Evolutionary conservation across 306 rosid genomes (phyloP).

Genomic region (Vigna unguiculata): DNA sequence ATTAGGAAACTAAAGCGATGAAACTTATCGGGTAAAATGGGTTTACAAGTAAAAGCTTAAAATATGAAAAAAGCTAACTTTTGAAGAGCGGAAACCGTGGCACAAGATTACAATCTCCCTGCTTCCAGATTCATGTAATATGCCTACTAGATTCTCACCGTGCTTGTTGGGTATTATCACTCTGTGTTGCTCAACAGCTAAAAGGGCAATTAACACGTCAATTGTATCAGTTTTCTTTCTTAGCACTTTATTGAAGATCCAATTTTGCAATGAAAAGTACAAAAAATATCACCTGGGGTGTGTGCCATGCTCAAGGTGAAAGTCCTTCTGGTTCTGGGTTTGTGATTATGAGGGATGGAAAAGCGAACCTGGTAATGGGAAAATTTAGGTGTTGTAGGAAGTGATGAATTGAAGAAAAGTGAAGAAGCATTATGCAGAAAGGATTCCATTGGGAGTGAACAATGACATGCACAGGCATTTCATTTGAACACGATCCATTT

Average conservation of each 20-base stretch:
- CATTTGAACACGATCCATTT: neutral
- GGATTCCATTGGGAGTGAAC: conserved; percentile 35
- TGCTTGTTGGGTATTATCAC: conserved; percentile 66
- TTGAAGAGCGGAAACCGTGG: conserved; percentile 75
- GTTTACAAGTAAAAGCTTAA: neutral
- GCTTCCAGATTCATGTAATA: conserved; percentile 79
- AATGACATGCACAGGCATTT: neutral
- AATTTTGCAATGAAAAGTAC: neutral
- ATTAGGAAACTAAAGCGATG: conserved; percentile 26
- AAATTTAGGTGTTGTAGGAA: conserved; percentile 8
- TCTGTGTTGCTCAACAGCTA: conserved; percentile 62
- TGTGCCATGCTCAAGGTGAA: conserved; percentile 45
- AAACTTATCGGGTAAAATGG: neutral
- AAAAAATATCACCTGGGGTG: conserved; percentile 44
- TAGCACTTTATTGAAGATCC: neutral
- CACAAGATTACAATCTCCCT: conserved; percentile 70
- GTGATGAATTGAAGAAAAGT: conserved; percentile 30
- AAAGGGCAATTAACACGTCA: conserved; percentile 24
- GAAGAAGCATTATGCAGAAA: conserved; percentile 39
- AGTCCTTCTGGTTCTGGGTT: conserved; percentile 21
- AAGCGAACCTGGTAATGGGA: conserved; percentile 44
- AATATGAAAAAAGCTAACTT: conserved; percentile 53
- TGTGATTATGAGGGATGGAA: conserved; percentile 26
- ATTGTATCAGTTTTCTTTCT: neutral
- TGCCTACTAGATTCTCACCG: conserved; percentile 77